Evolutionary conservation across 208 protist genomes (phyloP), one percentile per base, ranked within the genome.

Genomic region (Trypanosoma brucei): DNA sequence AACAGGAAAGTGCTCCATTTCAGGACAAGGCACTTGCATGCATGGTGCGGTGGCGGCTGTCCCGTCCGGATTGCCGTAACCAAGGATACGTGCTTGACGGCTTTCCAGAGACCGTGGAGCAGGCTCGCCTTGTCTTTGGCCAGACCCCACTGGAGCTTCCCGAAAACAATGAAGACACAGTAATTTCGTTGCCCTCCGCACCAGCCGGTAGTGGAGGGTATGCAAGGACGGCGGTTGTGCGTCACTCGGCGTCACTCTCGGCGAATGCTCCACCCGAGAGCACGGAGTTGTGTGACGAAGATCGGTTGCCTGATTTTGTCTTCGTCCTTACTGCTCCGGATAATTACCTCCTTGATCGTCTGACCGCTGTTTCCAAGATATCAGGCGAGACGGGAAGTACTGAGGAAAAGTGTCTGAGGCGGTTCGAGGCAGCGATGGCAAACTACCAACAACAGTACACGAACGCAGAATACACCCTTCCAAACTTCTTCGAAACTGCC

Each of bases 31-130:
- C 86, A 4, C 72, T 97, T 45, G 82, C 88, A n/a, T 30, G 86
- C 44, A 97, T 96, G 81, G 62, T 97, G 56, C 82, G 88, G 40
- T 94, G 89, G 86, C 89, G 94, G 36, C 62, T 98, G 1, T 58
- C 73, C 3, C 82, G 83, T 61, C 67, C 83, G 38, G 85, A 90
- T 44, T 96, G 89, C 63, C 64, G 65, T n/a, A 96, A 96, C 63
- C 91, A 96, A 46, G 96, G 96, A 33, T 98, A 91, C 68, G 73
- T 98, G 22, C 65, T 98, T 3, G 91, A 97, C 55, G 93, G 96
- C 5, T 90, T 92, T 49, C 96, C 96, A 34, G 57, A 85, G 34
- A 96, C 86, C 30, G 57, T 96, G 6, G 79, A 80, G 68, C 76
- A 93, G 70, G 88, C 87, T 3, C 72, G 90, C 33, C 75, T 97